phyloP scores from a whole-genome alignment of 768 basidiomycete genomes.

The Lyophyllum decastes region DNA sequence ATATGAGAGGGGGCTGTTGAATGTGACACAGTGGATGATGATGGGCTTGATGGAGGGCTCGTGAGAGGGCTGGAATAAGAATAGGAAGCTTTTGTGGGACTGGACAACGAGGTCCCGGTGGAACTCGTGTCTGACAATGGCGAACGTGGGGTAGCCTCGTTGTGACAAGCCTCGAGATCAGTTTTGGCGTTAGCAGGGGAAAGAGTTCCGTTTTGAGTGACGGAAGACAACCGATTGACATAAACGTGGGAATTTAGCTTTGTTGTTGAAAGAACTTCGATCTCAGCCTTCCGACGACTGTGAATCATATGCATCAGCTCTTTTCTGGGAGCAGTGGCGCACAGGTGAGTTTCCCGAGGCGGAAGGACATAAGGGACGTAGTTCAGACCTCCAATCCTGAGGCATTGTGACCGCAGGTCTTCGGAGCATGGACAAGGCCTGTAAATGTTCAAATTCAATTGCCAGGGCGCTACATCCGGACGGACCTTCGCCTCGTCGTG shows the following conservation, averaged over 20 bases:
- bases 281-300: conserved; percentile 88
- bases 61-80: conserved; percentile 9
- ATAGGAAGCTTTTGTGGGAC: neutral
- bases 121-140: neutral
- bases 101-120: neutral
- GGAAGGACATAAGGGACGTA: neutral
- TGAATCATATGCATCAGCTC: conserved; percentile 83
- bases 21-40: neutral
- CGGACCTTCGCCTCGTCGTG: conserved; percentile 77
- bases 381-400: conserved; percentile 61
- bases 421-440: conserved; percentile 69
- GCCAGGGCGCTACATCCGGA: neutral
- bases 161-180: neutral
- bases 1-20: conserved; percentile 15
- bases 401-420: conserved; percentile 47
- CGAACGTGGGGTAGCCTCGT: neutral
- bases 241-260: neutral
- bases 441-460: neutral
- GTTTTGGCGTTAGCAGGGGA: neutral
- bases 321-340: conserved; percentile 46
- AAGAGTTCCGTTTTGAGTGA: neutral
- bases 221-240: neutral
- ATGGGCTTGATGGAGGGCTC: conserved; percentile 1
- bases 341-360: conserved; percentile 3
- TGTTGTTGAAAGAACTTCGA: conserved; percentile 61